phyloP scores from a whole-genome alignment of 371 early-diverging fungal genomes.

The Coemansia sp. region DNA sequence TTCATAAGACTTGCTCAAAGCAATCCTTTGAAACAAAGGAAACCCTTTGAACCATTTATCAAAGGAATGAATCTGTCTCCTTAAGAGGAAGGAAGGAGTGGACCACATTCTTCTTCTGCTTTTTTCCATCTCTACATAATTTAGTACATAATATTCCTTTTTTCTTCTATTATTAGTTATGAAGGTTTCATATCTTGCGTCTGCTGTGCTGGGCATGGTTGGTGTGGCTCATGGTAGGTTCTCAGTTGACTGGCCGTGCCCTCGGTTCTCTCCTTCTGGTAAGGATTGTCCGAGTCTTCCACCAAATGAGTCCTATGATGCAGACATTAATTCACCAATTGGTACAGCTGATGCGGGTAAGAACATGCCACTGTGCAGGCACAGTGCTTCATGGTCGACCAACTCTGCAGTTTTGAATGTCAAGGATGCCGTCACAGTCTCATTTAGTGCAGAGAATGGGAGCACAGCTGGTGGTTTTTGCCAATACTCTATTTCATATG shows the following conservation, averaged over 20 bases:
- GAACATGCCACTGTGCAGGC: constrained; percentile 24
- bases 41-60: no score
- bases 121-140: constrained; percentile 3
- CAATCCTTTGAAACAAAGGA: no score
- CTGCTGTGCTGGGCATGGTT: constrained; percentile 6
- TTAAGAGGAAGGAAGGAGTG: constrained; percentile 1
- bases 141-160: neutral
- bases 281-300: constrained; percentile 22
- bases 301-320: constrained; percentile 14
- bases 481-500: constrained; percentile 66
- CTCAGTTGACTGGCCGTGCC: constrained; percentile 16
- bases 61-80: no score
- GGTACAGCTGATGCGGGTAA: neutral
- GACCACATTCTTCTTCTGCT: neutral
- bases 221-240: neutral
- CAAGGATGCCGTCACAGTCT: constrained; percentile 16
- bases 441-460: constrained; percentile 21
- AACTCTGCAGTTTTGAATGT: neutral
- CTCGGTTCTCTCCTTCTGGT: constrained; percentile 16
- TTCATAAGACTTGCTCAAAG: no score
- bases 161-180: constrained; percentile 4
- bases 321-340: constrained; percentile 23
- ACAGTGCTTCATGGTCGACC: constrained; percentile 22
- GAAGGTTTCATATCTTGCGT: constrained; percentile 6
- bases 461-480: constrained; percentile 64